Evolutionary conservation across 148 eudicot species (phyloP).

Genomic region (Spergularia bocconei): DNA sequence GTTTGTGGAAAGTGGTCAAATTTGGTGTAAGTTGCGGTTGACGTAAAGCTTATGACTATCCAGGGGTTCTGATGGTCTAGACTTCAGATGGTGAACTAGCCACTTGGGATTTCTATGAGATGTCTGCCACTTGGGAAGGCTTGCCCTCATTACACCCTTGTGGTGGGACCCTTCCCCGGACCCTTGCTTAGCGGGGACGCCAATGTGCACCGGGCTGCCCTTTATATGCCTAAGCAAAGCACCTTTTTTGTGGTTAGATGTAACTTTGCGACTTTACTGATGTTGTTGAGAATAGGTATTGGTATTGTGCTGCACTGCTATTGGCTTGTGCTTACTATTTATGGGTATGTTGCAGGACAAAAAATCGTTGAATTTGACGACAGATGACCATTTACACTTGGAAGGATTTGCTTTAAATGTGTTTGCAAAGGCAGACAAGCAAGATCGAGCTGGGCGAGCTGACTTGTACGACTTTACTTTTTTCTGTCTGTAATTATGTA

Average conservation of each 20-base stretch:
- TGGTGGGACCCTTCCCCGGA: no score
- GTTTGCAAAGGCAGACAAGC: constrained; percentile 92
- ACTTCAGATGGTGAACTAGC: background rate
- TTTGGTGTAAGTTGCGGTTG: no score
- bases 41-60: no score
- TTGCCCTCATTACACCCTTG: no score
- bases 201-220: no score
- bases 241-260: background rate
- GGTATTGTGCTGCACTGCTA: constrained; percentile 1
- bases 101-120: background rate
- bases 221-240: background rate
- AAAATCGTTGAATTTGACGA: constrained; percentile 59
- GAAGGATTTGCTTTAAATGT: constrained; percentile 87
- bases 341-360: constrained; percentile 56
- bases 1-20: no score
- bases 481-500: background rate
- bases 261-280: background rate
- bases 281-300: background rate
- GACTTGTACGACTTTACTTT: constrained; percentile 54
- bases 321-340: constrained; percentile 1
- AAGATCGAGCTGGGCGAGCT: constrained; percentile 94
- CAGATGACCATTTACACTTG: constrained; percentile 78
- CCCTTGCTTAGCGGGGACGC: no score
- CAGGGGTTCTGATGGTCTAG: background rate
- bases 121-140: no score